Percentiles rank a stretch among this genome's conserved stretches.
These are phyloP conservation scores for Lichtheimia ornata DNA, from an alignment of 371 early-diverging fungal species.

Conservation along the genomic window DNA sequence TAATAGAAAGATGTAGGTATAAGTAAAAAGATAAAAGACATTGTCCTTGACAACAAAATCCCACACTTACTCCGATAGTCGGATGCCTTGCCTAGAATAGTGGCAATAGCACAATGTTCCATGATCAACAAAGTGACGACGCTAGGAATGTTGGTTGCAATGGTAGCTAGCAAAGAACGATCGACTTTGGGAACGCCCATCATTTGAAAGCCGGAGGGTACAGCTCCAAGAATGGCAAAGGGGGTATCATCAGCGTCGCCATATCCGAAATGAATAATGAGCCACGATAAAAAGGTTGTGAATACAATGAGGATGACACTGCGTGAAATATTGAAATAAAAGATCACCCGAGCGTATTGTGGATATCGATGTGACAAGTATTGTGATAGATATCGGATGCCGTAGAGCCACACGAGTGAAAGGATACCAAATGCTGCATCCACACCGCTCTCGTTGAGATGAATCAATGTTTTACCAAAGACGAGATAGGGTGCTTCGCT, in stretches of 20 bases:
- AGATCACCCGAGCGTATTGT: constrained; percentile 33
- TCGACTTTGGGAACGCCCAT: constrained; percentile 57
- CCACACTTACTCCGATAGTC: constrained; percentile 28
- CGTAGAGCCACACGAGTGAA: constrained; percentile 52
- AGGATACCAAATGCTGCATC: constrained; percentile 67
- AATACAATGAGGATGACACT: constrained; percentile 77
- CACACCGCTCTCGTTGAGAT: constrained; percentile 47
- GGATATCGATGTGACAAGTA: constrained; percentile 42
- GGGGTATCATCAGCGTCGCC: constrained; percentile 28
- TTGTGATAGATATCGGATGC: constrained; percentile 34
- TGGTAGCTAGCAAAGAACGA: constrained; percentile 35
- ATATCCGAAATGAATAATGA: constrained; percentile 52
- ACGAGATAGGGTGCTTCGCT: constrained; percentile 59
- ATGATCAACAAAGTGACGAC: constrained; percentile 77
- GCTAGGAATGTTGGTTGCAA: constrained; percentile 60
- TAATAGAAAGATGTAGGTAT: constrained; percentile 12
- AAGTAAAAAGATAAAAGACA: no score
- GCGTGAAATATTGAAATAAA: constrained; percentile 62
- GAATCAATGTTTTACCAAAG: constrained; percentile 56
- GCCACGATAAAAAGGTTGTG: constrained; percentile 71
- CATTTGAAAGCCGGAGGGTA: constrained; percentile 73
- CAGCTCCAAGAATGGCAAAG: constrained; percentile 65
- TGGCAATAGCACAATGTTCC: constrained; percentile 87
- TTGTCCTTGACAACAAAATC: background rate
- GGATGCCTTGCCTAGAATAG: constrained; percentile 74